These are phyloP conservation scores for Podaxis carcinomalis DNA, from an alignment of 768 basidiomycete species.

Conservation along the genomic window DNA sequence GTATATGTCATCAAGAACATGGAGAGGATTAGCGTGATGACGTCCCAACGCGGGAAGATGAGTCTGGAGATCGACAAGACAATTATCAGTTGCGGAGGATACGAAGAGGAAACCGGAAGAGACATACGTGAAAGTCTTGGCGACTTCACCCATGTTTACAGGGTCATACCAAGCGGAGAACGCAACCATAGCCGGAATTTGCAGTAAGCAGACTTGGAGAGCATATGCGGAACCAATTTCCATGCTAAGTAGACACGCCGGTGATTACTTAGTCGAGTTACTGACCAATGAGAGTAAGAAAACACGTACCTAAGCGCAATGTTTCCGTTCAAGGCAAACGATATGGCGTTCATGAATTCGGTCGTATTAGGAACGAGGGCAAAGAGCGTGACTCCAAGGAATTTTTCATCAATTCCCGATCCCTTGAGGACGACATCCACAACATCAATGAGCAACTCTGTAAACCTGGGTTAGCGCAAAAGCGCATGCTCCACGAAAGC, in stretches of 20 bases:
- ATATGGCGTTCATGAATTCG: conserved; percentile 99
- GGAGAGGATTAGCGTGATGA: conserved; percentile 88
- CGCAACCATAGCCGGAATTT: conserved; percentile 98
- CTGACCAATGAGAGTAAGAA: background rate
- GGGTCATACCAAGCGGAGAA: conserved; percentile 96
- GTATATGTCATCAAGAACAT: conserved; percentile 99
- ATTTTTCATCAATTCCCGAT: conserved; percentile 95
- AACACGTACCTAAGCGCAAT: conserved; percentile 85
- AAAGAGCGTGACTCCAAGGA: conserved; percentile 93
- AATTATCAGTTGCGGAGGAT: background rate
- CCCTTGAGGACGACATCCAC: conserved; percentile 90
- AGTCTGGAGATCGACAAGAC: conserved; percentile 47
- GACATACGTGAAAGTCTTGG: conserved; percentile 91
- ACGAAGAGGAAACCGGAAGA: background rate
- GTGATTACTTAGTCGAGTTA: background rate
- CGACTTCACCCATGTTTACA: conserved; percentile 77
- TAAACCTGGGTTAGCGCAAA: background rate
- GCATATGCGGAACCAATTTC: conserved; percentile 99
- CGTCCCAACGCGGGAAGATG: conserved; percentile 98
- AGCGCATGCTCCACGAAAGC: background rate
- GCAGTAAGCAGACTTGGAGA: conserved; percentile 93
- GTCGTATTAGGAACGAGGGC: conserved; percentile 98
- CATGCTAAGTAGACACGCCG: conserved; percentile 58
- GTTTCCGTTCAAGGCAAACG: conserved; percentile 94
- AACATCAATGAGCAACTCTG: conserved; percentile 91